Evolutionary conservation across 257 asterid species (phyloP), one percentile per base, ranked within the genome.

Genomic region (Pogostemon cablin): DNA sequence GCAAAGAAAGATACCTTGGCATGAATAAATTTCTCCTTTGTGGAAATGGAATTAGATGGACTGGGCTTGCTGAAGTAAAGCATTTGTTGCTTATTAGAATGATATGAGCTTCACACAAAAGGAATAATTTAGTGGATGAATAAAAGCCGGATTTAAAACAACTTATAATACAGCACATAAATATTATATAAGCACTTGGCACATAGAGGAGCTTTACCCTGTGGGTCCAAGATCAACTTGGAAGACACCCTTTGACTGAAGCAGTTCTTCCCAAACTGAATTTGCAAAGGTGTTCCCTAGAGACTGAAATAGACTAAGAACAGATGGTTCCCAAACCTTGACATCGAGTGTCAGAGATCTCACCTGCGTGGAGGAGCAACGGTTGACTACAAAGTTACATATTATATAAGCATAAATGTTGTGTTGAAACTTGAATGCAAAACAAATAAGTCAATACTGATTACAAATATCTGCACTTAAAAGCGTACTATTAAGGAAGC

Each of bases 261-360:
- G 82, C 71, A 86, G 72, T 74, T 88, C 96, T 80, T 95, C 99
- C 99, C 99, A 95, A 40, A 95, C 86, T 35, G 96, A 88, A 81
- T 95, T 95, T 41, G 93, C 96, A 57, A 85, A 90, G 17, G 89
- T 80, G 81, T 95, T 95, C 37, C 99, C 99, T 80, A 92, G 79
- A 62, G 98, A 86, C 81, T 89, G 98, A 83, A 95, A 95, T 78
- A 95, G 86, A 75, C 80, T 80, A 75, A 95, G 78, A 53, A 95
- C 99, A 50, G 99, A 88, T 4, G 97, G 96, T 81, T 95, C 99
- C 99, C 99, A 95, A 4, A 90, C 95, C 87, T 86, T 95, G 66
- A 95, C 97, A 78, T 95, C 99, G 46, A 95, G 99, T 60, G 98
- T 95, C 76, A 95, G 82, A 41, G 99, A 95, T 79, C 99, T 87